Percentiles rank a stretch among this genome's conserved stretches.
These are phyloP conservation scores for Xylaria longipes DNA, from an alignment of 495 filamentous ascomycete species.

Conservation along the genomic window DNA sequence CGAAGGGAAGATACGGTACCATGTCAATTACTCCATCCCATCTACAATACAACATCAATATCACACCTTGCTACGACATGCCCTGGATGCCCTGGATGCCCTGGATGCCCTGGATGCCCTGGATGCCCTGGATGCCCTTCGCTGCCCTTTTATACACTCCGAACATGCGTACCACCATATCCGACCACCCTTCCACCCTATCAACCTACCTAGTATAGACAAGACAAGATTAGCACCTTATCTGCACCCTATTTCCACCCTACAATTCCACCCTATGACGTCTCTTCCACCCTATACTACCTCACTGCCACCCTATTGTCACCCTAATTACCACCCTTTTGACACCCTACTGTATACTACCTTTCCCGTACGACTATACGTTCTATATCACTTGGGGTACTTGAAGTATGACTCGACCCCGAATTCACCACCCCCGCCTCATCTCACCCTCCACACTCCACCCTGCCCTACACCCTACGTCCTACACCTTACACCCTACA, in stretches of 20 bases:
- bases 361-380: neutral
- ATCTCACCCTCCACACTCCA: neutral
- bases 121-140: neutral
- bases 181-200: neutral
- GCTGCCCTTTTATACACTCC: neutral
- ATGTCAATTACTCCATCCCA: neutral
- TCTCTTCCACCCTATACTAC: neutral
- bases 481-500: neutral
- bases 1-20: neutral
- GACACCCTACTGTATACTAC: neutral
- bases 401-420: neutral
- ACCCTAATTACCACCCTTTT: neutral
- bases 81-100: neutral
- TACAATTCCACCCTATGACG: constrained; percentile 13
- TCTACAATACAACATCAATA: neutral
- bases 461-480: neutral
- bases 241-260: constrained; percentile 18
- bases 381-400: neutral
- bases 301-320: neutral
- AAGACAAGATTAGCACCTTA: neutral
- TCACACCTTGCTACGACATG: neutral
- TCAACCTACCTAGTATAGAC: neutral
- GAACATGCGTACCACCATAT: neutral
- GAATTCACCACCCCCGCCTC: neutral
- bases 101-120: neutral